Base-by-base conservation (phyloP, 805 yeast species). In the Brettanomyces naardenensis region DNA sequence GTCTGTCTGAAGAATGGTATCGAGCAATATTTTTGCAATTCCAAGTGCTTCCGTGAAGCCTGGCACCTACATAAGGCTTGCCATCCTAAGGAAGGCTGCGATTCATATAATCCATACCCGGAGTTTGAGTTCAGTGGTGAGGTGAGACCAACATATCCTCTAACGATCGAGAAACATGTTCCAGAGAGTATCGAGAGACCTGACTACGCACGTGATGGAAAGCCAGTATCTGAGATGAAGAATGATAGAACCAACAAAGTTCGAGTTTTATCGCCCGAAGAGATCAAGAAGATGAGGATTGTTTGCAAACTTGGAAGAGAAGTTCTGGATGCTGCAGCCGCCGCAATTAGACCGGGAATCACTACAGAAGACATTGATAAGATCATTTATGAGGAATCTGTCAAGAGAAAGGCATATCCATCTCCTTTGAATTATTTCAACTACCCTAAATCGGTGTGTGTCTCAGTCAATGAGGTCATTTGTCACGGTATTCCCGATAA, bases 401-500 rank as follows among this genome's bases (percentile, higher is more conserved):
- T 89, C 51, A 86, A 85, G 59, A 75, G 96, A 59, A 78, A 80
- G 46, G 87, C 89, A 3, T 92, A 92, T 58, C 98, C 98, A 15
- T 86, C 96, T 10, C 95, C 98, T 3, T 68, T 90, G 46, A 92
- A 92, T 65, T 92, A 92, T 65, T 89, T 80, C 65, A 84, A 87
- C 61, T 92, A 77, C 65, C 97, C 97, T 31, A 89, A 88, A 58
- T 78, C 92, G 18, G 73, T 86, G 30, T 92, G 98, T 63, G 87
- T 95, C 1, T 87, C 96, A 2, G 81, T 92, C 31, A 92, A 92
- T 61, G 98, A 92, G 66, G 79, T 88, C 41, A 84, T 92, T 43
- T 92, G 98, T 59, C 98, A 92, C 61, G 98, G 98, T 45, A 84
- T 92, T 42, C 98, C 98, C 20, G 98, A 92, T 62, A 73, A 84